Percentiles rank a stretch among this genome's conserved stretches.
phyloP scores from a whole-genome alignment of 2,329 filamentous ascomycete genomes.

The Microdochium bolleyi region DNA sequence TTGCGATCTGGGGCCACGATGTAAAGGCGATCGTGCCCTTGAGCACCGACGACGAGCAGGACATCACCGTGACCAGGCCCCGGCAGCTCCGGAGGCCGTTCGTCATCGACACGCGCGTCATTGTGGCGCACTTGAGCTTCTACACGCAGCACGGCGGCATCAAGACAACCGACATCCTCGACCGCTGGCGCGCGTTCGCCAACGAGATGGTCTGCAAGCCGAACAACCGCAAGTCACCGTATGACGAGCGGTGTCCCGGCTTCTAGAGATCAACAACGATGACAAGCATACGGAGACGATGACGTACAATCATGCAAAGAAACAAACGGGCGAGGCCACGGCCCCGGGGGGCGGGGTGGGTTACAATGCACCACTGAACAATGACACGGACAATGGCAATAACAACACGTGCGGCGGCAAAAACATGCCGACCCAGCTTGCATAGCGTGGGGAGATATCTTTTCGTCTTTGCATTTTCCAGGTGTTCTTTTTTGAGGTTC shows the following conservation, averaged over 20 bases:
- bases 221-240: constrained; percentile 10
- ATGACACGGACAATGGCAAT: too few relatives aligned
- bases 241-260: not conserved
- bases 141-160: constrained; percentile 30
- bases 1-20: constrained; percentile 43
- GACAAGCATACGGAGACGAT: too few relatives aligned
- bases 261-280: not conserved
- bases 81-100: constrained; percentile 31
- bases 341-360: too few relatives aligned
- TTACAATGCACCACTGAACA: too few relatives aligned
- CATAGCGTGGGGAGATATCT: too few relatives aligned
- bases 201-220: constrained; percentile 39
- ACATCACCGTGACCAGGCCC: constrained; percentile 30
- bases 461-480: too few relatives aligned
- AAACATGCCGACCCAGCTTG: too few relatives aligned
- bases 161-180: constrained; percentile 43
- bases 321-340: too few relatives aligned
- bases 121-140: constrained; percentile 46
- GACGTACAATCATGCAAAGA: too few relatives aligned
- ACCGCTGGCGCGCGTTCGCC: constrained; percentile 44
- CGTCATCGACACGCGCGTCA: constrained; percentile 43
- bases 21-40: constrained; percentile 34
- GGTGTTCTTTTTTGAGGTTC: too few relatives aligned
- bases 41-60: constrained; percentile 34
- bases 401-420: too few relatives aligned